Evolutionary conservation across 495 filamentous ascomycete genomes (phyloP).

Genomic region (Emericellopsis terricola): DNA sequence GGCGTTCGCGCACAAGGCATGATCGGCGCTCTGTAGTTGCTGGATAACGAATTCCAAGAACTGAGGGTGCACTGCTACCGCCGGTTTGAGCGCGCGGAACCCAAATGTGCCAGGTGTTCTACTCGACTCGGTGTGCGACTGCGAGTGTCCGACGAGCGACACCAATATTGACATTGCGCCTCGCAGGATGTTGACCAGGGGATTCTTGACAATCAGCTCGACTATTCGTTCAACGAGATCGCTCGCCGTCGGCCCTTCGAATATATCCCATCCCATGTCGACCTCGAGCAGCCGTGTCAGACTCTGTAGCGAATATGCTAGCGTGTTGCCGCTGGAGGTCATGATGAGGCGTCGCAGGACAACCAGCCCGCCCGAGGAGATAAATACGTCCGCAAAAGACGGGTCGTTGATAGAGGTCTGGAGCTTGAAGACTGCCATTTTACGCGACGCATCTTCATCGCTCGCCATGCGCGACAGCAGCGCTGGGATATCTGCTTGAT

Average conservation of each 20-base stretch:
- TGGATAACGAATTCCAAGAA: conserved; percentile 89
- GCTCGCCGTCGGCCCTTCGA: conserved; percentile 27
- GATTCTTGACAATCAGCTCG: conserved; percentile 85
- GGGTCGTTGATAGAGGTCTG: conserved; percentile 89
- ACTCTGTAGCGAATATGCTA: conserved; percentile 85
- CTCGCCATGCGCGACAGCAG: conserved; percentile 35
- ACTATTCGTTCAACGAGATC: conserved; percentile 58
- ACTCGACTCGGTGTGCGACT: conserved; percentile 17
- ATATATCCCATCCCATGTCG: conserved; percentile 91
- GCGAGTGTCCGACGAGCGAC: conserved; percentile 74
- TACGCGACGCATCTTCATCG: conserved; percentile 73
- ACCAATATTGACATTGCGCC: conserved; percentile 95
- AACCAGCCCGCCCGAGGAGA: conserved; percentile 66
- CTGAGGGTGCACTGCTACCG: conserved; percentile 74
- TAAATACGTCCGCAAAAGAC: conserved; percentile 92
- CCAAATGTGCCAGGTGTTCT: conserved; percentile 45
- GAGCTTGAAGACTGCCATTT: conserved; percentile 98
- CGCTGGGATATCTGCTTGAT: conserved; percentile 36
- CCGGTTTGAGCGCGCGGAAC: conserved; percentile 81
- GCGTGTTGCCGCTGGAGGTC: conserved; percentile 74
- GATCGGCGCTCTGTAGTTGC: conserved; percentile 80
- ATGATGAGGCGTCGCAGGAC: conserved; percentile 69
- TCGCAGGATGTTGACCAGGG: conserved; percentile 89
- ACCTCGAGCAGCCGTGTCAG: conserved; percentile 77
- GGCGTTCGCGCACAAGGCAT: conserved; percentile 90